phyloP scores from a whole-genome alignment of 1,284 basidiomycete genomes.

The Tetrapyrgos nigripes region DNA sequence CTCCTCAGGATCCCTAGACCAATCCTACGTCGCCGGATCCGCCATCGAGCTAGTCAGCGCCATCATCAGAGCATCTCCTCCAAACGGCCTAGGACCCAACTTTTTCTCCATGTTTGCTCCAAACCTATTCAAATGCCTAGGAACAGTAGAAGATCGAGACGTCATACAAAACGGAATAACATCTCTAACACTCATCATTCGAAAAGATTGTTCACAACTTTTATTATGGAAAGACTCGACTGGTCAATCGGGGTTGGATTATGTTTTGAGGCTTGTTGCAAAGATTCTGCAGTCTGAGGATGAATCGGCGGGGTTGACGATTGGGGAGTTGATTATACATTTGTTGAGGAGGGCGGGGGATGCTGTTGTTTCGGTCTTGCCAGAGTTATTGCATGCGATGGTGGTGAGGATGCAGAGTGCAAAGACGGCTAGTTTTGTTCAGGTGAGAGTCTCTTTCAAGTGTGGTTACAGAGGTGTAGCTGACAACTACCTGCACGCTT shows the following conservation, averaged over 20 bases:
- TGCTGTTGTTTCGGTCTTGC: conserved; percentile 81
- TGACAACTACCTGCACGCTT: no score
- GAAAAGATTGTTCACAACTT: conserved; percentile 87
- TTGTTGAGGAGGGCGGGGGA: conserved; percentile 84
- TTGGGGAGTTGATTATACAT: conserved; percentile 95
- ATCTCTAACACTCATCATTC: conserved; percentile 83
- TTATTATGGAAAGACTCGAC: conserved; percentile 74
- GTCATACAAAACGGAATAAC: conserved; percentile 87
- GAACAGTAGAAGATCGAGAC: conserved; percentile 80
- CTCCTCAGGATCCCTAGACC: conserved; percentile 51
- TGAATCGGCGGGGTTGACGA: conserved; percentile 88
- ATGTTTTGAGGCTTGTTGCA: conserved; percentile 77
- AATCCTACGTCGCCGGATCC: conserved; percentile 76
- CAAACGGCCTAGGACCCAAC: conserved; percentile 75
- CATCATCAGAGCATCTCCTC: conserved; percentile 69
- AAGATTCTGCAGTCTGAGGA: conserved; percentile 79
- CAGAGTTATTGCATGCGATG: conserved; percentile 87
- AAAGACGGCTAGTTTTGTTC: conserved; percentile 88
- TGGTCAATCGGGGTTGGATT: conserved; percentile 77
- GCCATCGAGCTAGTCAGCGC: conserved; percentile 84
- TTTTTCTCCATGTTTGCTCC: conserved; percentile 80
- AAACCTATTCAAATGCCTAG: conserved; percentile 74
- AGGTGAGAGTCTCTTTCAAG: conserved; percentile 53
- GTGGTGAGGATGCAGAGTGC: conserved; percentile 81
- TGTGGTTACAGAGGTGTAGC: neutral